Evolutionary conservation across 345 rosid genomes (phyloP), one percentile per base, ranked within the genome.

Genomic region (Triadica sebifera): DNA sequence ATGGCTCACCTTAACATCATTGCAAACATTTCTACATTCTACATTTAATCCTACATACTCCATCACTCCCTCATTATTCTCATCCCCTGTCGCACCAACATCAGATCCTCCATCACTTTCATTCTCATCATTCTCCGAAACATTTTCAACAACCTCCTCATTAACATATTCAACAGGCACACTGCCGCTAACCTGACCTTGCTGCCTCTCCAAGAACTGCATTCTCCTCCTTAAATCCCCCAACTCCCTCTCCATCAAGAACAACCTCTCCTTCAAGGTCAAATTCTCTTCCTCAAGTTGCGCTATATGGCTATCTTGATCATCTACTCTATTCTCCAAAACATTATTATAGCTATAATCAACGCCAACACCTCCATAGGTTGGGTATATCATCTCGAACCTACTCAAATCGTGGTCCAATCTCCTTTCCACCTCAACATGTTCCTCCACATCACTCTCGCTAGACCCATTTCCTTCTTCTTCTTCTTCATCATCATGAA

Each of bases 381-480:
- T 89, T 0, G 99, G 98, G 81, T 88, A 89, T 41, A 96, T 91
- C 99, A 96, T 93, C 86, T 96, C 99, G 67, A 96, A 96, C 83
- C 99, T 78, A 69, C 96, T 93, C 86, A 93, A 85, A 82, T 95
- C 99, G 81, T 95, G 99, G 81, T 95, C 98, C 80, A 95, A 58
- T 72, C 99, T 86, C 82, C 94, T 93, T 84, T 93, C 92, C 77
- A 93, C 97, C 78, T 95, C 93, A 66, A 89, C 92, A 79, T 88
- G 98, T 82, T 95, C 98, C 87, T 94, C 99, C 61, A 95, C 97
- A 41, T 93, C 99, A 67, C 99, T 95, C 81, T 89, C 99, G 62
- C 99, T 88, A 9, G 99, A 95, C 7, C 91, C 97, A 51, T 77
- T 85, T 2, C 87, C 97, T 38, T 87, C 98, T 1, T 94, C 94